phyloP scores from a whole-genome alignment of 1,139 yeast genomes.

The Zygoascus hellenicus region DNA sequence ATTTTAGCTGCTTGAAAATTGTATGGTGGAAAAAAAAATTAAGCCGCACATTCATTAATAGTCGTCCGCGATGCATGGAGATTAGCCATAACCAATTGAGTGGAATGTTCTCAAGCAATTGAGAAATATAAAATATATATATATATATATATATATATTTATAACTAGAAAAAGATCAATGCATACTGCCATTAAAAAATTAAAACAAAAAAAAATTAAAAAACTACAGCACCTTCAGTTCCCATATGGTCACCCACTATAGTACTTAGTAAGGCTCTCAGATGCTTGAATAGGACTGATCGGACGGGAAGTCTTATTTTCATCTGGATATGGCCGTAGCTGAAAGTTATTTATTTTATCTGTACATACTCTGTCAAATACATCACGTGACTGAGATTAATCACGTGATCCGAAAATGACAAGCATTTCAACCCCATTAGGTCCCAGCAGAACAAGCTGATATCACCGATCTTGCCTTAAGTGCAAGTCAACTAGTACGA shows the following conservation, averaged over 20 bases:
- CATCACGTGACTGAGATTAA: no score
- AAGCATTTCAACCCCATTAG: no score
- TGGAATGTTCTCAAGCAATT: not conserved
- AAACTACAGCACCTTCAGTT: conserved; percentile 13
- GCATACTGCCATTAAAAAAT: not conserved
- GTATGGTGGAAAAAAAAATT: conserved; percentile 1
- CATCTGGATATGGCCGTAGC: conserved; percentile 13
- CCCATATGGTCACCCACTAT: conserved; percentile 13
- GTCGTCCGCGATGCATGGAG: not conserved
- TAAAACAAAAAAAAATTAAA: not conserved
- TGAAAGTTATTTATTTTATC: not conserved
- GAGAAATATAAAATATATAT: not conserved
- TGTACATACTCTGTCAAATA: no score
- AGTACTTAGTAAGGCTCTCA: conserved; percentile 13
- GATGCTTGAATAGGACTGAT: conserved; percentile 13
- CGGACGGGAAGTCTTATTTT: conserved; percentile 14
- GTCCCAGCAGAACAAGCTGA: no score
- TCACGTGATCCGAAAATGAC: no score
- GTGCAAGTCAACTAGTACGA: no score
- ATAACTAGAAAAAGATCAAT: not conserved
- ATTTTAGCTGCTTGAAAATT: not conserved
- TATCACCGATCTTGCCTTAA: no score
- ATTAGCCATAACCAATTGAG: not conserved
- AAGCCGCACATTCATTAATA: conserved; percentile 1
- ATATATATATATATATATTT: not conserved